Percentiles rank a stretch among this genome's conserved stretches.
phyloP scores from a whole-genome alignment of 2,329 filamentous ascomycete genomes.

The Colletotrichum aenigma region DNA sequence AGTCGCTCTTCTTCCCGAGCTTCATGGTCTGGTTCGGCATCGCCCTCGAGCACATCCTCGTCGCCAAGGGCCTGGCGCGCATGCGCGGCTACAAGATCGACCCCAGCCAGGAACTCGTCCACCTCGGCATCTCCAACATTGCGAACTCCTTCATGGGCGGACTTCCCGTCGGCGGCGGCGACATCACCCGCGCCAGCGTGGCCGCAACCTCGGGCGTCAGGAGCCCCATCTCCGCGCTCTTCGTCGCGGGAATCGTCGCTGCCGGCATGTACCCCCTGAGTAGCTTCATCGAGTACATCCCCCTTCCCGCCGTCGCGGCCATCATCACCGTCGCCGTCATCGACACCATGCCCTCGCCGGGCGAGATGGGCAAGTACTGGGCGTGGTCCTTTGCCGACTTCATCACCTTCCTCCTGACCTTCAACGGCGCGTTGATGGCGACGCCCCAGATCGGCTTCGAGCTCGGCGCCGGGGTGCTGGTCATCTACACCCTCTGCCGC shows the following conservation, averaged over 20 bases:
- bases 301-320: neutral
- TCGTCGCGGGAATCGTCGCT: neutral
- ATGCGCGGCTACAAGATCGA: neutral
- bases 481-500: neutral
- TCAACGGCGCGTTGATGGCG: neutral
- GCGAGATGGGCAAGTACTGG: neutral
- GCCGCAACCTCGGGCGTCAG: neutral
- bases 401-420: neutral
- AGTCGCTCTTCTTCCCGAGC: neutral
- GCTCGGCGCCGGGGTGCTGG: fast-evolving
- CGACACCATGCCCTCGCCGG: neutral
- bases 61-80: neutral
- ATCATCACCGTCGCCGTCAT: neutral
- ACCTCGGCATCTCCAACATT: neutral
- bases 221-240: neutral
- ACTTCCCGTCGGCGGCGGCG: neutral
- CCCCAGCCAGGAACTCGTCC: neutral
- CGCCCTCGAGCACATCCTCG: neutral
- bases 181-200: neutral
- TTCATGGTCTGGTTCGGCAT: neutral
- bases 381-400: neutral
- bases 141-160: neutral
- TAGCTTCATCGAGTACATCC: neutral
- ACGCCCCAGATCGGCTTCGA: neutral
- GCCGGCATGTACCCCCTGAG: neutral